phyloP scores from a whole-genome alignment of 768 basidiomycete genomes.

The Leccinellum albellum region DNA sequence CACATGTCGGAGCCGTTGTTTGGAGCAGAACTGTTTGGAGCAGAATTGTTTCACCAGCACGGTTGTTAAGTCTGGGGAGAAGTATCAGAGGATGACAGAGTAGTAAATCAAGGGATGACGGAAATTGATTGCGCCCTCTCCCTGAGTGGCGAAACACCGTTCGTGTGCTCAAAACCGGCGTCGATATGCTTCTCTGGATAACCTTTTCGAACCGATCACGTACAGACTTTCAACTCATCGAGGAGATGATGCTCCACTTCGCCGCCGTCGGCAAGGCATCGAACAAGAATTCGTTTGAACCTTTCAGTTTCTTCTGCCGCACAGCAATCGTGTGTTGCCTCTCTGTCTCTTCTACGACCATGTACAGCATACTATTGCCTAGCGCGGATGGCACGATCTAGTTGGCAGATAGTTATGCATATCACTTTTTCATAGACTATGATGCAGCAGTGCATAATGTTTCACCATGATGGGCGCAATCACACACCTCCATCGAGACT shows the following conservation, averaged over 20 bases:
- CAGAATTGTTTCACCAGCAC: neutral
- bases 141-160: neutral
- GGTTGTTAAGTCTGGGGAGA: neutral
- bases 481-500: neutral
- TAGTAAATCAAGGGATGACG: neutral
- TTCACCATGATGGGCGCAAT: neutral
- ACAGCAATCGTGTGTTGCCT: neutral
- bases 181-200: neutral
- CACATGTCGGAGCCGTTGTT: neutral
- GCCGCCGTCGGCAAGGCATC: neutral
- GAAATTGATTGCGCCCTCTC: neutral
- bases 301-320: conserved; percentile 2
- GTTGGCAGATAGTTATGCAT: neutral
- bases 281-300: neutral
- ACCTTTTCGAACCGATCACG: neutral
- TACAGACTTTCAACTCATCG: neutral
- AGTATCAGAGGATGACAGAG: neutral
- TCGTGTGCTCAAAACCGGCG: neutral
- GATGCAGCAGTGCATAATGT: neutral
- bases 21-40: neutral
- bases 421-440: neutral
- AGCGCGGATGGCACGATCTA: neutral
- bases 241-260: neutral
- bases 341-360: neutral
- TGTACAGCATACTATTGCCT: neutral